Evolutionary conservation across 108 stramenopile species (phyloP).

Genomic region (Schizochytrium sp.): DNA sequence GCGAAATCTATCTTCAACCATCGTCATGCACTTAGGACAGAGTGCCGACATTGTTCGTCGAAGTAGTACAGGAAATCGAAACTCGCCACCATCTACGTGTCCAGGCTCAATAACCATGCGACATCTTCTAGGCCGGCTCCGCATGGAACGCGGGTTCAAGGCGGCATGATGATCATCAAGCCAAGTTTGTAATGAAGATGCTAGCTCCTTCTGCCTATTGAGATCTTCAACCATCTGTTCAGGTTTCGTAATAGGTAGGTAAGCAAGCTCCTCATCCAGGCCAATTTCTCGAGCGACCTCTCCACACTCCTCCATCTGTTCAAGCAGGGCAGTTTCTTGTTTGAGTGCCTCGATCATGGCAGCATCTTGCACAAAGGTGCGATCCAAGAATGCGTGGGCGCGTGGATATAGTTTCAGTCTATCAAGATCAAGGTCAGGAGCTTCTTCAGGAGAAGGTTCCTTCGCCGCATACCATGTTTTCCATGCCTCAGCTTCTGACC

Average conservation of each 20-base stretch:
- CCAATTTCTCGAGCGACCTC: neutral
- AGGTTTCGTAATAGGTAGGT: neutral
- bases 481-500: neutral
- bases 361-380: neutral
- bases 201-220: neutral
- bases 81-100: neutral
- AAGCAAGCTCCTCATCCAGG: neutral
- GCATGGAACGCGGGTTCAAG: neutral
- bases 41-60: neutral
- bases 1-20: neutral
- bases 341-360: neutral
- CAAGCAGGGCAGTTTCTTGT: neutral
- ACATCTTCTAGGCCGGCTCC: neutral
- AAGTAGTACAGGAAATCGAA: neutral
- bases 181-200: neutral
- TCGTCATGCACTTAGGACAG: neutral
- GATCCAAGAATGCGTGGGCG: neutral
- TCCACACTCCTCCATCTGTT: neutral
- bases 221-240: neutral
- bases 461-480: neutral
- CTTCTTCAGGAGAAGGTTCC: neutral
- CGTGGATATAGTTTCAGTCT: neutral
- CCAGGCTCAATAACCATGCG: neutral
- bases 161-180: constrained; percentile 10
- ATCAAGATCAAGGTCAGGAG: neutral